Conservation (phyloP, 441 rosid species). For the Arabidopsis lyrata region DNA sequence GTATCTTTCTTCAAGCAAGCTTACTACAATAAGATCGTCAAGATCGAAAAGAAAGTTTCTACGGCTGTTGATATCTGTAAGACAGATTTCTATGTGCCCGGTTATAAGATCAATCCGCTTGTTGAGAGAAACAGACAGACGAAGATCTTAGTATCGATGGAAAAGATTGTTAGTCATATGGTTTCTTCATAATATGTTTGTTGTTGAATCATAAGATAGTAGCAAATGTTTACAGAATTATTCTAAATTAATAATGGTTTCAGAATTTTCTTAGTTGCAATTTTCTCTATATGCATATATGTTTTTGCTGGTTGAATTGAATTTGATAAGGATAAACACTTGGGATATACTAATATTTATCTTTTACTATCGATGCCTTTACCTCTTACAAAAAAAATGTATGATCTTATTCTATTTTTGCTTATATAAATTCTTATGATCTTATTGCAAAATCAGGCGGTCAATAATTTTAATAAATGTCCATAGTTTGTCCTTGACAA, state of each 20-base stretch:
- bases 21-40: slow-evolving; percentile 9
- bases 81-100: slow-evolving; percentile 24
- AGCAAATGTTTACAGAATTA: slow-evolving; percentile 15
- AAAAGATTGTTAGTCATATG: slow-evolving; percentile 5
- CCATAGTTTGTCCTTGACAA: background rate
- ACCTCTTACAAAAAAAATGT: background rate
- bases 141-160: slow-evolving; percentile 20
- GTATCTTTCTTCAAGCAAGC: slow-evolving; percentile 15
- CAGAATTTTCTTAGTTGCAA: slow-evolving; percentile 4
- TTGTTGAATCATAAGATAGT: background rate
- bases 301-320: slow-evolving; percentile 11
- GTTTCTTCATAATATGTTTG: background rate
- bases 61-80: slow-evolving; percentile 30
- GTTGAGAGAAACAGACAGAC: slow-evolving; percentile 23
- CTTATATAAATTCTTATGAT: background rate
- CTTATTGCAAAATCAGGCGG: background rate
- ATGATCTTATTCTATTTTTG: too few relatives aligned
- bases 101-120: slow-evolving; percentile 31
- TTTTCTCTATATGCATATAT: background rate
- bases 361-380: background rate
- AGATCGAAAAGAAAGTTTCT: slow-evolving; percentile 1
- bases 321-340: slow-evolving; percentile 1
- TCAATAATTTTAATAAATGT: slow-evolving; percentile 7
- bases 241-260: background rate
- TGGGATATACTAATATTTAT: background rate